phyloP scores from a whole-genome alignment of 2,329 filamentous ascomycete species.

The Triangularia setosa region DNA sequence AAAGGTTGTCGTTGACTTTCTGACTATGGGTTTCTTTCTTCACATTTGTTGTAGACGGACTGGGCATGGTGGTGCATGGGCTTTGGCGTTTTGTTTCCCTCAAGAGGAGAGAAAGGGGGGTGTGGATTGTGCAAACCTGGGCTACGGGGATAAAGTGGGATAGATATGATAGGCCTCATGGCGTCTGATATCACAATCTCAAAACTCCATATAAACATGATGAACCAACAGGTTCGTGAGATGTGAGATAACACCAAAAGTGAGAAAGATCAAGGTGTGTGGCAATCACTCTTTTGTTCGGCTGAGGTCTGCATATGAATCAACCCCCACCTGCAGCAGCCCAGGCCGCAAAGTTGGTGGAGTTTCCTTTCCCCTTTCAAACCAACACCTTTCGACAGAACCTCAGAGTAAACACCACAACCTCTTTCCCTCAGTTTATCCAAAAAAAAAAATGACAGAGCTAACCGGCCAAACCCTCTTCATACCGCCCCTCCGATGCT shows the following conservation, averaged over 20 bases:
- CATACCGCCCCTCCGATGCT: slow-evolving; percentile 14
- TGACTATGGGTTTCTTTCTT: neutral
- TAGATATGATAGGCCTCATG: neutral
- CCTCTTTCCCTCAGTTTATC: neutral
- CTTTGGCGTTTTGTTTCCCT: neutral
- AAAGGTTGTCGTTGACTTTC: neutral
- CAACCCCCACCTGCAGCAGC: neutral
- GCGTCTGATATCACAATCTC: neutral
- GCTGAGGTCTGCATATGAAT: neutral
- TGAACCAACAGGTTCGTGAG: neutral
- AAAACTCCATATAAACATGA: neutral
- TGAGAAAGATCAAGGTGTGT: neutral
- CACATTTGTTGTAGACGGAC: neutral
- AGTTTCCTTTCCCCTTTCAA: neutral
- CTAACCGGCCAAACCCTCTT: slow-evolving; percentile 9
- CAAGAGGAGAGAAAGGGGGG: neutral
- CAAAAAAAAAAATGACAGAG: neutral
- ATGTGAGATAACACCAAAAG: neutral
- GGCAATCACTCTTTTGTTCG: neutral
- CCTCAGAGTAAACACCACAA: neutral
- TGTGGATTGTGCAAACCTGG: neutral
- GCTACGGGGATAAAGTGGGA: neutral
- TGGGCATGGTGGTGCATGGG: neutral
- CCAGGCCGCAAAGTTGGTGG: neutral
- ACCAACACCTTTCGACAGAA: neutral